Evolutionary conservation across 345 rosid species (phyloP).

Genomic region (Alliaria petiolata): DNA sequence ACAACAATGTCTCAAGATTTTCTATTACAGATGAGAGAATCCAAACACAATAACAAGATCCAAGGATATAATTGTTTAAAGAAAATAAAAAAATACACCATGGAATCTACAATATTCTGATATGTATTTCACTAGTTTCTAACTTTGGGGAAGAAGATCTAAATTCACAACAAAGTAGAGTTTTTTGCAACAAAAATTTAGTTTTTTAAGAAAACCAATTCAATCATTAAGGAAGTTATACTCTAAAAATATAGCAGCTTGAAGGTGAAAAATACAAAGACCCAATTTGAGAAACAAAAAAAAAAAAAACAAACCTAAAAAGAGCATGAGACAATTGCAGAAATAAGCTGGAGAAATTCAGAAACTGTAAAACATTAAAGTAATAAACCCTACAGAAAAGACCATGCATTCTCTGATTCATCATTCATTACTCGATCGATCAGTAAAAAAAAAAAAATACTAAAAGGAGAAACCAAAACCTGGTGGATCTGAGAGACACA

Average conservation of each 20-base stretch:
- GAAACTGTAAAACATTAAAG: background rate
- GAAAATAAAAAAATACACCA: background rate
- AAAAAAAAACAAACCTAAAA: background rate
- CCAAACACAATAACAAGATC: slow-evolving; percentile 18
- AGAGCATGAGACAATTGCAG: slow-evolving; percentile 1
- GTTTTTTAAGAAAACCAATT: background rate
- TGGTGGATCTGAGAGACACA: slow-evolving; percentile 25
- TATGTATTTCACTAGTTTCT: background rate
- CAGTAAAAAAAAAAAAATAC: background rate
- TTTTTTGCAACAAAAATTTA: background rate
- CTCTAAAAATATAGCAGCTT: background rate
- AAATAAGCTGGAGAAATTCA: background rate
- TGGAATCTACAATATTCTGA: slow-evolving; percentile 5
- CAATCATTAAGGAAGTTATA: background rate
- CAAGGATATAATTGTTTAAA: background rate
- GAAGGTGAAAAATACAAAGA: background rate
- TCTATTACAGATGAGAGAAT: slow-evolving; percentile 5
- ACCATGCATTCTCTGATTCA: slow-evolving; percentile 24
- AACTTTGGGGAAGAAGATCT: slow-evolving; percentile 1
- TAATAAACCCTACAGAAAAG: background rate
- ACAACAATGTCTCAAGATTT: slow-evolving; percentile 7
- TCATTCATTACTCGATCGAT: background rate
- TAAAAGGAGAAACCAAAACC: slow-evolving; percentile 1
- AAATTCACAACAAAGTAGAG: slow-evolving; percentile 15
- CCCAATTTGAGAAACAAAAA: background rate